Evolutionary conservation across 1,284 basidiomycete species (phyloP).

Genomic region (Moesziomyces aphidis): DNA sequence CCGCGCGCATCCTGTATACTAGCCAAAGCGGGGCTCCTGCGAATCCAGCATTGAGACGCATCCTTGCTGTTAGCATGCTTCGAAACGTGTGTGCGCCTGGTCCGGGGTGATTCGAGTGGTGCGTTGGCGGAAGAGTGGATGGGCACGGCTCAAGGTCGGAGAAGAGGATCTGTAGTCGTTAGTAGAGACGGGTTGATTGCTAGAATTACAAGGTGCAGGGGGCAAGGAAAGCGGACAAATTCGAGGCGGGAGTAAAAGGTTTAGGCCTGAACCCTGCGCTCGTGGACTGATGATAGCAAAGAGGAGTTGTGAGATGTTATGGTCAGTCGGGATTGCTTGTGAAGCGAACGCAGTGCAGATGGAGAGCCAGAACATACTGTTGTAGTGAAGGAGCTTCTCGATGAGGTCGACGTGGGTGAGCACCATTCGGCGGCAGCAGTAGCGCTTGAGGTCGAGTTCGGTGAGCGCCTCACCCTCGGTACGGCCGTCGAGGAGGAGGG

Average conservation of each 20-base stretch:
- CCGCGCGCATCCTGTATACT: background rate
- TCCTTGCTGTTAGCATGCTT: background rate
- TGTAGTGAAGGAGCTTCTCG: constrained; percentile 94
- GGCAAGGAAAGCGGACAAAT: background rate
- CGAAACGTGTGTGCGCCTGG: background rate
- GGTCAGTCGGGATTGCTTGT: background rate
- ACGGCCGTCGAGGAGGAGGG: constrained; percentile 61
- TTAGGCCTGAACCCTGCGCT: constrained; percentile 39
- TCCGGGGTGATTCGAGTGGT: background rate
- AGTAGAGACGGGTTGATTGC: constrained; percentile 11
- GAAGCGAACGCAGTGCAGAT: background rate
- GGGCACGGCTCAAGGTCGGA: too few relatives aligned
- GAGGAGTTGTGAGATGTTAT: background rate
- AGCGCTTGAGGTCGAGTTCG: constrained; percentile 88
- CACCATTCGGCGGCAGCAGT: constrained; percentile 97
- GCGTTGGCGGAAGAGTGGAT: background rate
- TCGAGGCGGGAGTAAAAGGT: background rate
- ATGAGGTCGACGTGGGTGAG: constrained; percentile 97
- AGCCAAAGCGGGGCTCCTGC: background rate
- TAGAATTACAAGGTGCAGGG: constrained; percentile 33
- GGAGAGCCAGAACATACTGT: constrained; percentile 76
- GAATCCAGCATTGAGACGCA: background rate
- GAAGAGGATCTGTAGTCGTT: constrained; percentile 10
- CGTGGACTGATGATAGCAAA: constrained; percentile 25
- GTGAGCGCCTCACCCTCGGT: constrained; percentile 87